Conservation (phyloP, 2,329 filamentous ascomycete species). For the Chaetomiaceae sp. region DNA sequence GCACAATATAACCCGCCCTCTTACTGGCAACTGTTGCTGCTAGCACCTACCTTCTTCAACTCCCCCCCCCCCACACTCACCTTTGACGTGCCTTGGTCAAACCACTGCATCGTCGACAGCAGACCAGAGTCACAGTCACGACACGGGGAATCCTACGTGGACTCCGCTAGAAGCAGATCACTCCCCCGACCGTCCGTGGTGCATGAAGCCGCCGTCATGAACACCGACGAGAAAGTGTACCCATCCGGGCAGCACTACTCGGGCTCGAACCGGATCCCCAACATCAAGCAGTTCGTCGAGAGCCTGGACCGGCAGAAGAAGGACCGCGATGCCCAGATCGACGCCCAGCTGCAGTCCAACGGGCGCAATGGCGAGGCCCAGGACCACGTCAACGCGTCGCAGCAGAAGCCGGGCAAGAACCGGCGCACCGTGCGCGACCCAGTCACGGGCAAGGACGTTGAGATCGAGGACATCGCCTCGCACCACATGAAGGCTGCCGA, state of each 20-base stretch:
- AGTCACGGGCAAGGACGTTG: conserved; percentile 76
- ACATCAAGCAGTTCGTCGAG: conserved; percentile 76
- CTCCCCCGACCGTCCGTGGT: too few species aligned
- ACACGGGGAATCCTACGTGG: too few species aligned
- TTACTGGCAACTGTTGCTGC: too few species aligned
- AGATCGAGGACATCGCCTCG: conserved; percentile 67
- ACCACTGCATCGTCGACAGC: too few species aligned
- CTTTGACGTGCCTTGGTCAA: too few species aligned
- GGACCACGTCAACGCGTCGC: conserved; percentile 31
- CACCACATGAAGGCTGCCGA: conserved; percentile 60
- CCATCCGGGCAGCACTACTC: conserved; percentile 67
- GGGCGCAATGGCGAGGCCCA: conserved; percentile 35
- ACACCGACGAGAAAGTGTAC: conserved; percentile 35
- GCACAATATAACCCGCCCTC: background rate
- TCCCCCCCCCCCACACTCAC: too few species aligned
- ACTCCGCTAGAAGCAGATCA: too few species aligned
- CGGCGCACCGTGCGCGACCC: conserved; percentile 80
- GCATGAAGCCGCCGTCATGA: conserved; percentile 26
- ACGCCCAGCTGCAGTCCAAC: conserved; percentile 34
- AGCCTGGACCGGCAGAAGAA: conserved; percentile 74
- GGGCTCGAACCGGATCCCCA: conserved; percentile 76
- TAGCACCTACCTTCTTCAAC: background rate
- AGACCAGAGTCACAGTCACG: too few species aligned
- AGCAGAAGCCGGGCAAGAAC: conserved; percentile 28
- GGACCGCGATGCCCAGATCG: conserved; percentile 64